Conservation (phyloP, 257 asterid genomes). For the Gentiana macrophylla region DNA sequence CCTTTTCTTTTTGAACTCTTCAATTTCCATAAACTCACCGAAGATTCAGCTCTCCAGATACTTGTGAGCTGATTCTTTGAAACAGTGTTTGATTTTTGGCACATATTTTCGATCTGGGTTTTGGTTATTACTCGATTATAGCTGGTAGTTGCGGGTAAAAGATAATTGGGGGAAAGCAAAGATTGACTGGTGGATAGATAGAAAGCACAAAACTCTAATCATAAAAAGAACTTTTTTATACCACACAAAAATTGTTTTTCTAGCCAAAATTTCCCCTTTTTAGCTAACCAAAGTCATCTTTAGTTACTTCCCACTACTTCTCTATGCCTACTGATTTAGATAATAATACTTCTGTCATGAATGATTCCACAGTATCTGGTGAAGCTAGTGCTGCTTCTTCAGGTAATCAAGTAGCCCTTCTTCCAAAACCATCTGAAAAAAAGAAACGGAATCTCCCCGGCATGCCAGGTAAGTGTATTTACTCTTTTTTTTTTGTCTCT, state of each 20-base stretch:
- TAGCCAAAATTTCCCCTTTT: conserved; percentile 16
- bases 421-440: conserved; percentile 39
- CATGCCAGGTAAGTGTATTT: conserved; percentile 61
- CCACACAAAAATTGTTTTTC: conserved; percentile 6
- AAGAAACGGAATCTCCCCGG: conserved; percentile 85
- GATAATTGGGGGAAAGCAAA: background rate
- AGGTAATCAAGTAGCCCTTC: conserved; percentile 17
- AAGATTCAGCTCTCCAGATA: conserved; percentile 2
- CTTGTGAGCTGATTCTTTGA: conserved; percentile 7
- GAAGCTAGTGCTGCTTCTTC: conserved; percentile 25
- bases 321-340: conserved; percentile 20
- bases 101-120: conserved; percentile 16
- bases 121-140: conserved; percentile 8
- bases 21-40: background rate
- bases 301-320: background rate
- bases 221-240: conserved; percentile 6
- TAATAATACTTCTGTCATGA: conserved; percentile 12
- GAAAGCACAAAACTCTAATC: conserved; percentile 8
- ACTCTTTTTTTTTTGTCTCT: background rate
- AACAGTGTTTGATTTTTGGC: conserved; percentile 11
- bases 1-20: background rate
- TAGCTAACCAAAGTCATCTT: conserved; percentile 8
- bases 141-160: conserved; percentile 13
- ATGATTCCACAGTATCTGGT: conserved; percentile 24
- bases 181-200: conserved; percentile 19